Conservation (phyloP, 495 filamentous ascomycete genomes). For the Friedmanniomyces simplex region DNA sequence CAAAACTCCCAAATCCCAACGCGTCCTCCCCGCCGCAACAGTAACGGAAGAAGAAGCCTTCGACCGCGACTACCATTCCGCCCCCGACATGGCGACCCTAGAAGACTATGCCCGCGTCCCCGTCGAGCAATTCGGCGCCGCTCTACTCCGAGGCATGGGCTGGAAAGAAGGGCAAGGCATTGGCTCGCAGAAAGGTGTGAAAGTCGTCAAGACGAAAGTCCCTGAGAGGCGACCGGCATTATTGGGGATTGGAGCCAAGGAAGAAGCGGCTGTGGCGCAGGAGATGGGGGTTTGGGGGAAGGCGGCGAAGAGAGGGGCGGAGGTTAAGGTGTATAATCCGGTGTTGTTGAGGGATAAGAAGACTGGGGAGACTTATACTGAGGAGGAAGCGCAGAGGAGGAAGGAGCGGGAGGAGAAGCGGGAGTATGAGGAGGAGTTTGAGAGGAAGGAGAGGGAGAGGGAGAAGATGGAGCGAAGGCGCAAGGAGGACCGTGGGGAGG, state of each 20-base stretch:
- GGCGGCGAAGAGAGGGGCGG: constrained; percentile 48
- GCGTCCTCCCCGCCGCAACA: constrained; percentile 46
- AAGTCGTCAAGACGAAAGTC: constrained; percentile 37
- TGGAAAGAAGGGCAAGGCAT: constrained; percentile 79
- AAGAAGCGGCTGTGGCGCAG: constrained; percentile 58
- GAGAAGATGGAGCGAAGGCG: constrained; percentile 30
- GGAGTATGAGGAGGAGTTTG: constrained; percentile 27
- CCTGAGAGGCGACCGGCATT: constrained; percentile 63
- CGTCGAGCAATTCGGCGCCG: constrained; percentile 87
- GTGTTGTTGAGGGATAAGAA: constrained; percentile 54
- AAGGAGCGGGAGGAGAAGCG: constrained; percentile 35
- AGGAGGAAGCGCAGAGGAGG: constrained; percentile 46
- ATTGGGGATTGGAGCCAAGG: constrained; percentile 74
- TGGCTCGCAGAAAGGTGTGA: constrained; percentile 41
- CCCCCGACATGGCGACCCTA: constrained; percentile 63
- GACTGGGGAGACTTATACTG: constrained; percentile 56
- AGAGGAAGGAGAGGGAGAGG: constrained; percentile 32
- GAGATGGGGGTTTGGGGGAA: constrained; percentile 70
- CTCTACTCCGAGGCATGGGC: constrained; percentile 80
- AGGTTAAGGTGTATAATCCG: constrained; percentile 53
- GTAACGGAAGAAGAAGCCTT: constrained; percentile 60
- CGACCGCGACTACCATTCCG: constrained; percentile 52
- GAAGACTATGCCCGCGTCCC: constrained; percentile 82
- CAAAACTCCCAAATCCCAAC: constrained; percentile 43
- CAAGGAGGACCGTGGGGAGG: constrained; percentile 8